phyloP scores from a whole-genome alignment of 176 grass and related monocot species.

The Typha latifolia region DNA sequence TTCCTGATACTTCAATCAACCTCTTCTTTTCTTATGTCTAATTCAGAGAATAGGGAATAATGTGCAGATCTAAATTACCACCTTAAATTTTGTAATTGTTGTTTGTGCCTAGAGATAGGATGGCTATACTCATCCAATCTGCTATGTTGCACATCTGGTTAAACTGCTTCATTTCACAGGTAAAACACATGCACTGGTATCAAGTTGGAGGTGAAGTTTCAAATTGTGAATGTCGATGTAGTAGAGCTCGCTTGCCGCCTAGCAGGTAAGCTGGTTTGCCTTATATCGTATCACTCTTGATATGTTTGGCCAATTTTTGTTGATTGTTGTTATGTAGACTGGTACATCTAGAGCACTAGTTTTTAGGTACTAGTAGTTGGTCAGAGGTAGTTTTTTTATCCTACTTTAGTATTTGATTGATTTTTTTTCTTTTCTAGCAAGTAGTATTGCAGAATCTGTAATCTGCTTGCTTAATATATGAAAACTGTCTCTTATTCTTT shows the following conservation, averaged over 20 bases:
- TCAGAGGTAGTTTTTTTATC: no score
- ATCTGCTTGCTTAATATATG: no score
- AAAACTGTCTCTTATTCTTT: no score
- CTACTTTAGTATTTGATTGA: no score
- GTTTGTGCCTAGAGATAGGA: not conserved
- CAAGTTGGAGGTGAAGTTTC: constrained; percentile 70
- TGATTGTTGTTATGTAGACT: not conserved
- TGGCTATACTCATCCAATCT: not conserved
- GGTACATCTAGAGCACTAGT: not conserved
- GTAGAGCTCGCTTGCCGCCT: constrained; percentile 71
- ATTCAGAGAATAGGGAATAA: no score
- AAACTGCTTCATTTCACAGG: constrained; percentile 29
- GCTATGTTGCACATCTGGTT: constrained; percentile 10
- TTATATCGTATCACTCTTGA: constrained; percentile 14
- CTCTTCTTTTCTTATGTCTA: no score
- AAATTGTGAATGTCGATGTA: constrained; percentile 84
- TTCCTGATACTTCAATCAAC: no score
- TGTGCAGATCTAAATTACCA: not conserved
- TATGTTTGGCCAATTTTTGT: not conserved
- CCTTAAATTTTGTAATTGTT: not conserved
- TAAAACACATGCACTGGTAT: constrained; percentile 98
- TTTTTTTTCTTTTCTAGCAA: no score
- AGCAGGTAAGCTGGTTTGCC: constrained; percentile 45
- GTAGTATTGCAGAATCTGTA: no score
- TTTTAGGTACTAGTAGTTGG: not conserved